A percentile compares a stretch with the other conserved stretches of the same genome.
Evolutionary conservation across 2,329 filamentous ascomycete species (phyloP).

Genomic region (Pseudonectria foliicola): DNA sequence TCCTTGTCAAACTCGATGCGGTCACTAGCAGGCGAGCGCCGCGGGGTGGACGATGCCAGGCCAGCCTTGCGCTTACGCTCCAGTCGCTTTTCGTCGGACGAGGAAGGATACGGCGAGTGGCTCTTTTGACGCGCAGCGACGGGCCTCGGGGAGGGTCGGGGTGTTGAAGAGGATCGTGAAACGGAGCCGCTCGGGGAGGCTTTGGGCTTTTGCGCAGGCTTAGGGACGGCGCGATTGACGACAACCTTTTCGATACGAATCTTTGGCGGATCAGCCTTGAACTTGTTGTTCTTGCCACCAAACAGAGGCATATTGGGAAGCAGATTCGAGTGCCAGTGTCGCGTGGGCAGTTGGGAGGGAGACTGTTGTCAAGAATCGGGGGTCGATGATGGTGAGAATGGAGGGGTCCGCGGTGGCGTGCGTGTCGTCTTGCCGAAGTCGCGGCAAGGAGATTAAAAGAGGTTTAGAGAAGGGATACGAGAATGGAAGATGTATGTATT

Average conservation of each 20-base stretch:
- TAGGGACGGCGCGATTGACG: slow-evolving; percentile 31
- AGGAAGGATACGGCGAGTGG: slow-evolving; percentile 35
- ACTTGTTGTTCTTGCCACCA: slow-evolving; percentile 38
- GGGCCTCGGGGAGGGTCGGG: slow-evolving; percentile 35
- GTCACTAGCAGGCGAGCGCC: slow-evolving; percentile 41
- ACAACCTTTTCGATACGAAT: slow-evolving; percentile 47
- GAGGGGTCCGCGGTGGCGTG: slow-evolving; percentile 25
- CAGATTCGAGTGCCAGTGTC: slow-evolving; percentile 6
- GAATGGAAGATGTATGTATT: background rate
- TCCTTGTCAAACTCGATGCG: slow-evolving; percentile 44
- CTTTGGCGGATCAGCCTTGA: slow-evolving; percentile 43
- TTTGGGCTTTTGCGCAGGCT: slow-evolving; percentile 31
- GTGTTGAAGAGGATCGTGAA: slow-evolving; percentile 28
- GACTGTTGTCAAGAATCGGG: slow-evolving; percentile 21
- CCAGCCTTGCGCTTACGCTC: slow-evolving; percentile 44
- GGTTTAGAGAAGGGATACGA: background rate
- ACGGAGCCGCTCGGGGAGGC: slow-evolving; percentile 23
- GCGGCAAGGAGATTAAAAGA: slow-evolving; percentile 11
- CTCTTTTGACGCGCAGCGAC: slow-evolving; percentile 31
- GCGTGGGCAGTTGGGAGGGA: too few species aligned
- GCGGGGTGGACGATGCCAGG: slow-evolving; percentile 25
- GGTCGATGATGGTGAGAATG: slow-evolving; percentile 19
- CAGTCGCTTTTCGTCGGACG: slow-evolving; percentile 29
- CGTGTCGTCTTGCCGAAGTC: slow-evolving; percentile 22
- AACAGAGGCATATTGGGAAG: slow-evolving; percentile 30